Evolutionary conservation across 495 filamentous ascomycete genomes (phyloP).

Genomic region (Choiromyces venosus): DNA sequence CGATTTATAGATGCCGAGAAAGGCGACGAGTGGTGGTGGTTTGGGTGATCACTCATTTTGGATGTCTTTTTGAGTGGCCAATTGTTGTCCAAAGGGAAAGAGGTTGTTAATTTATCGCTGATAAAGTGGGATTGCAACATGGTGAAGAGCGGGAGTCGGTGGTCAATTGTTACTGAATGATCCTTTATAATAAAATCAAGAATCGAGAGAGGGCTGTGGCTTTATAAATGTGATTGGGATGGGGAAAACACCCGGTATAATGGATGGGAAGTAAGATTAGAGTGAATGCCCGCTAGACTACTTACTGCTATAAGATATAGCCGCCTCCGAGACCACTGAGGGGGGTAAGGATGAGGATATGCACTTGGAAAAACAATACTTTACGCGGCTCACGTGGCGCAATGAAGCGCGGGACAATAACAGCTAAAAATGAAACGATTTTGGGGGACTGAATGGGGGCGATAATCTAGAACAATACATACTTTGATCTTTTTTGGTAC

Average conservation of each 20-base stretch:
- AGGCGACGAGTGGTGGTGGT: constrained; percentile 18
- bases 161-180: constrained; percentile 25
- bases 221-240: neutral
- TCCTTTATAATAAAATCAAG: constrained; percentile 27
- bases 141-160: constrained; percentile 14
- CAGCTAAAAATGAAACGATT: constrained; percentile 35
- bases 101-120: constrained; percentile 30
- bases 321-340: neutral
- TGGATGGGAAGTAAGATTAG: neutral
- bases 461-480: neutral
- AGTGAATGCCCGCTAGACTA: neutral
- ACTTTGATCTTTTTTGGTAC: constrained; percentile 3
- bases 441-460: constrained; percentile 25
- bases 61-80: constrained; percentile 19
- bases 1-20: constrained; percentile 25
- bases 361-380: constrained; percentile 23
- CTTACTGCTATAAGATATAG: neutral
- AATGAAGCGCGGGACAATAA: constrained; percentile 31
- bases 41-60: constrained; percentile 27
- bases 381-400: constrained; percentile 38
- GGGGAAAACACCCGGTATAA: too few species aligned
- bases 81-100: constrained; percentile 27
- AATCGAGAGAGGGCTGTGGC: constrained; percentile 3
- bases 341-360: neutral
- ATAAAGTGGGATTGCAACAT: constrained; percentile 39